Conservation (phyloP, 1,139 yeast genomes). For the Blastobotrys niveus region DNA sequence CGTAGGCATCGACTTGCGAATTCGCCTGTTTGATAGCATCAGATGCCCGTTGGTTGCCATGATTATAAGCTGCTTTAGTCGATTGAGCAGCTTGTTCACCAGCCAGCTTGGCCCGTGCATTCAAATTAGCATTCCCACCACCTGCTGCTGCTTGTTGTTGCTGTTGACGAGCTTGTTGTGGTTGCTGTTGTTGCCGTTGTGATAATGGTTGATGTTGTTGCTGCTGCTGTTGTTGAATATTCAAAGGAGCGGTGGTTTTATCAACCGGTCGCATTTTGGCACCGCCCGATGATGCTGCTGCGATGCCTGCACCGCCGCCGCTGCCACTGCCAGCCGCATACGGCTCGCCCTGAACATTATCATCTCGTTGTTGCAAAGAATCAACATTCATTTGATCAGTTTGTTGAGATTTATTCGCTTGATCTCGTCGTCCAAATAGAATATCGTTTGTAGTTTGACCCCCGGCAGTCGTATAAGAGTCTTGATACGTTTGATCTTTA, state of each 20-base stretch:
- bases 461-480: conserved; percentile 3
- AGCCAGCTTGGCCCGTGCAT: too few species aligned
- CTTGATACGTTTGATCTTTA: neutral
- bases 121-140: too few species aligned
- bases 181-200: neutral
- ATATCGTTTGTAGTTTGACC: conserved; percentile 1
- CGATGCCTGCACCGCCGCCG: too few species aligned
- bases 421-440: neutral
- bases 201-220: neutral
- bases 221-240: neutral
- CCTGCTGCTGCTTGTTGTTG: neutral
- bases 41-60: conserved; percentile 1
- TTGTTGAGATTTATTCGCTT: neutral
- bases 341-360: conserved; percentile 2
- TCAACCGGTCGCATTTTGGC: too few species aligned
- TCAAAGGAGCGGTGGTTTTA: conserved; percentile 3
- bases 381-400: neutral
- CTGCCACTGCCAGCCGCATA: conserved; percentile 5
- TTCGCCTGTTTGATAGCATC: conserved; percentile 3
- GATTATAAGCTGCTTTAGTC: neutral
- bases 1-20: neutral
- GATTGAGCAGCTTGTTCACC: conserved; percentile 3
- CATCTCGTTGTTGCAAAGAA: neutral
- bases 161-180: neutral
- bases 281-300: too few species aligned